phyloP scores from a whole-genome alignment of 805 yeast genomes.

The Candida stauntonica region DNA sequence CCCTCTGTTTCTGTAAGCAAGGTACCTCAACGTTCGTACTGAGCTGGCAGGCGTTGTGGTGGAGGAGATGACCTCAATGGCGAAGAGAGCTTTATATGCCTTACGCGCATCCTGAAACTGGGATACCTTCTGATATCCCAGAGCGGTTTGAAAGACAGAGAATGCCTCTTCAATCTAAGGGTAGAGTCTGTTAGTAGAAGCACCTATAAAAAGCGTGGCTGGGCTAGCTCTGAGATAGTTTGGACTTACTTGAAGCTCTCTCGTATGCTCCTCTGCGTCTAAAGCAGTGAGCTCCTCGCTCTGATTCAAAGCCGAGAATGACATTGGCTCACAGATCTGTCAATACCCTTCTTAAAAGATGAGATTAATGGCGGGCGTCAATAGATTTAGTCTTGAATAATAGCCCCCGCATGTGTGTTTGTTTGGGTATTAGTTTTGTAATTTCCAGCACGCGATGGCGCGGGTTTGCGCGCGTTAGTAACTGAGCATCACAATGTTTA shows the following conservation, averaged over 20 bases:
- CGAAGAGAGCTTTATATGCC: constrained; percentile 59
- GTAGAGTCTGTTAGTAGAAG: constrained; percentile 6
- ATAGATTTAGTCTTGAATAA: too few relatives aligned
- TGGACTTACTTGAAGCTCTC: constrained; percentile 67
- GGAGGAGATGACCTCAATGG: constrained; percentile 57
- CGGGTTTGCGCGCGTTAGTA: too few relatives aligned
- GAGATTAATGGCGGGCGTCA: too few relatives aligned
- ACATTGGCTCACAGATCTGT: not conserved
- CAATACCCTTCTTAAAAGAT: too few relatives aligned
- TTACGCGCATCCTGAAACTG: constrained; percentile 46
- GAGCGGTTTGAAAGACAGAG: constrained; percentile 66
- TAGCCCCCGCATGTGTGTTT: too few relatives aligned
- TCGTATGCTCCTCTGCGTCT: constrained; percentile 83
- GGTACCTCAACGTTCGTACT: constrained; percentile 66
- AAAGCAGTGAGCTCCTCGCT: constrained; percentile 62
- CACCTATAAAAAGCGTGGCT: too few relatives aligned
- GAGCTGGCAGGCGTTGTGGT: constrained; percentile 41
- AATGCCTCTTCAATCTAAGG: constrained; percentile 65
- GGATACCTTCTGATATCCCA: constrained; percentile 51
- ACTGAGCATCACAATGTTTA: too few relatives aligned
- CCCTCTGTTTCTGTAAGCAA: constrained; percentile 80
- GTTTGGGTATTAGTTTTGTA: too few relatives aligned
- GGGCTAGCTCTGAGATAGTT: too few relatives aligned
- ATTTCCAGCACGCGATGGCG: too few relatives aligned
- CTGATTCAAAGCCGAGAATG: constrained; percentile 68